Conservation (phyloP, 208 protist genomes). For the Trypanosoma vivax region DNA sequence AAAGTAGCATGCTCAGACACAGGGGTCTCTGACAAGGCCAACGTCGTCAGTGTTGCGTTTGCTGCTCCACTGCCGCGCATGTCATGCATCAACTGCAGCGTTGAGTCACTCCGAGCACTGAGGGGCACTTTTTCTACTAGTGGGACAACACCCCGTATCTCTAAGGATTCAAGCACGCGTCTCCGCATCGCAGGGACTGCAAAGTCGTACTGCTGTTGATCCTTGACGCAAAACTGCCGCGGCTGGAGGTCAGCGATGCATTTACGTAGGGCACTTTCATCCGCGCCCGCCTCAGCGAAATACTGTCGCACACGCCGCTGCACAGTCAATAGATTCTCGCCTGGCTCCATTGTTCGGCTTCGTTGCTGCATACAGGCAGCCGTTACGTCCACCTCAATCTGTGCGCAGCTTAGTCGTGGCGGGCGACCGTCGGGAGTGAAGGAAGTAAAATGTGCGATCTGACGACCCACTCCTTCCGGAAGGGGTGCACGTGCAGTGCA, state of each 20-base stretch:
- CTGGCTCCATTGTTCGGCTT: conserved; percentile 6
- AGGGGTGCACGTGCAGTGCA: conserved; percentile 17
- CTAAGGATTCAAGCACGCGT: conserved; percentile 19
- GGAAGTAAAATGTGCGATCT: conserved; percentile 17
- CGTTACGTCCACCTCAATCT: conserved; percentile 52
- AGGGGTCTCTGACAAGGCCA: too few species aligned
- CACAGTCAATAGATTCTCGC: conserved; percentile 44
- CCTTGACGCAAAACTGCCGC: conserved; percentile 32
- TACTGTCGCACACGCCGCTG: conserved; percentile 39
- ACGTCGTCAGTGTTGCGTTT: too few species aligned
- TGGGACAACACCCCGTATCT: neutral
- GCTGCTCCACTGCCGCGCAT: conserved; percentile 1
- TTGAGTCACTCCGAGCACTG: neutral
- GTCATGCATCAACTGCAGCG: conserved; percentile 6
- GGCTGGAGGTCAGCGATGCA: conserved; percentile 8
- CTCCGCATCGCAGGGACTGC: conserved; percentile 32
- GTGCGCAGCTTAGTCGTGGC: conserved; percentile 30
- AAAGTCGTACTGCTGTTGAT: conserved; percentile 40
- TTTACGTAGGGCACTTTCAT: conserved; percentile 37
- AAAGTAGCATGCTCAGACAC: too few species aligned
- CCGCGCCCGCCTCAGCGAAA: conserved; percentile 48
- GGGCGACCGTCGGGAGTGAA: conserved; percentile 24
- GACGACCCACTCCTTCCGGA: conserved; percentile 9
- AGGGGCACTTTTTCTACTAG: neutral
- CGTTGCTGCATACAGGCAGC: conserved; percentile 13